Evolutionary conservation across 2,329 filamentous ascomycete species (phyloP).

Genomic region (Talaromyces sp.): DNA sequence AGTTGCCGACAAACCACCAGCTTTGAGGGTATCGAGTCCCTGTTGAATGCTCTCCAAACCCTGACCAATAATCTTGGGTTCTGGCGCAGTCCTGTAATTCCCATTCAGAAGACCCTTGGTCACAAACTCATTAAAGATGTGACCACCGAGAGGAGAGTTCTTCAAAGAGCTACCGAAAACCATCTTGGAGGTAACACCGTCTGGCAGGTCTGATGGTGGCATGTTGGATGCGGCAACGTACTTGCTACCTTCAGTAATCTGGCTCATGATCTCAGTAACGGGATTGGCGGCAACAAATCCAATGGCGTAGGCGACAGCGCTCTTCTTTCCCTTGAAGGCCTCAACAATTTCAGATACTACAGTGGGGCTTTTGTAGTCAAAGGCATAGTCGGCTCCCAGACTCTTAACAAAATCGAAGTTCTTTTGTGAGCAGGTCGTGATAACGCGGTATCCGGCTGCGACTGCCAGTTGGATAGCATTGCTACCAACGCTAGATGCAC

Average conservation of each 20-base stretch:
- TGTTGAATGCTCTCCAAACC: slow-evolving; percentile 45
- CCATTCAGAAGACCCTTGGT: slow-evolving; percentile 38
- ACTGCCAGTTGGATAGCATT: slow-evolving; percentile 43
- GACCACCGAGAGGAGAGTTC: slow-evolving; percentile 12
- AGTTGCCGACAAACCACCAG: slow-evolving; percentile 41
- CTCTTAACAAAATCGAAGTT: slow-evolving; percentile 44
- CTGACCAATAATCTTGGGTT: slow-evolving; percentile 40
- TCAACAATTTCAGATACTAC: slow-evolving; percentile 12
- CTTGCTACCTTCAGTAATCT: slow-evolving; percentile 2
- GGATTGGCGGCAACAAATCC: not conserved
- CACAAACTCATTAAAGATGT: slow-evolving; percentile 33
- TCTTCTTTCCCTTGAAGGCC: slow-evolving; percentile 5
- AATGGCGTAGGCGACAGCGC: slow-evolving; percentile 10
- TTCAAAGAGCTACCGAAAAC: slow-evolving; percentile 2
- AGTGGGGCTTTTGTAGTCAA: slow-evolving; percentile 41
- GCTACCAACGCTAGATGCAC: slow-evolving; percentile 46
- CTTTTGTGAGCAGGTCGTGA: slow-evolving; percentile 35
- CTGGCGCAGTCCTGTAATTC: slow-evolving; percentile 39
- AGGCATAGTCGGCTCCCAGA: slow-evolving; percentile 45
- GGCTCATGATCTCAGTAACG: not conserved
- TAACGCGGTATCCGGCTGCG: slow-evolving; percentile 40
- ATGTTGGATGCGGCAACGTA: not conserved
- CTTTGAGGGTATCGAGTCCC: slow-evolving; percentile 35
- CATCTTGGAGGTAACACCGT: not conserved
- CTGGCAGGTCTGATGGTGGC: not conserved